Evolutionary conservation across 2,329 filamentous ascomycete species (phyloP), one percentile per base, ranked within the genome.

Genomic region (Penicillium sp.): DNA sequence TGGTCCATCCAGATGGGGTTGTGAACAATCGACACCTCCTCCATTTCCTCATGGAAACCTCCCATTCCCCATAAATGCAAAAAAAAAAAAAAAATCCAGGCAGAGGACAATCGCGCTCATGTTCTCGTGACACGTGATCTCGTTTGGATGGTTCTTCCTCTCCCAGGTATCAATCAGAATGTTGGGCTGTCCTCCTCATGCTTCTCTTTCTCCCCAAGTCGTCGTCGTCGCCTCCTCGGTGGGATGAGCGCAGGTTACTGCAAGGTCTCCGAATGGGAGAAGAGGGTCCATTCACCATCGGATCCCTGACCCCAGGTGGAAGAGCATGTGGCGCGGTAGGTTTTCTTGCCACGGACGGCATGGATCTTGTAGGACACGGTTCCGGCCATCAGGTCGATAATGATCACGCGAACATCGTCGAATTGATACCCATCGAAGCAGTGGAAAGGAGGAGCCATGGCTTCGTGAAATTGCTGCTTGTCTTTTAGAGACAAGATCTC

Each of bases 231-330:
- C 33, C n/a, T 4, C 3, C 4, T 26, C 38, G 9, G 11, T 4
- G 29, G 2, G 11, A 32, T 8, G 11, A 9, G 4, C 28, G 2
- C 29, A 11, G 11, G n/a, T 12, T 53, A 66, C 40, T 64, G 36
- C 42, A 66, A 45, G 0, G 65, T 67, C 52, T 69, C 66, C 34
- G 65, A 61, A 39, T 69, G 66, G n/a, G 54, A 53, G n/a, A 60
- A 57, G 25, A 69, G 48, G 44, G 57, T 58, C 66, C 66, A 69
- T 48, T 69, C 66, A 11, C 65, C 66, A 52, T 69, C 66, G 5
- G 65, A 67, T 6, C 53, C 65, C 50, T 69, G 66, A 26, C 62
- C 63, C 66, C 66, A 69, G 4, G 66, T 69, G 25, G 64, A 63
- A 13, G 62, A 62, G 18, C 60, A 63, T 1, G 60, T 64, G 0